Percentiles rank a stretch among this genome's conserved stretches.
These are phyloP conservation scores for Scedosporium aurantiacum DNA, from an alignment of 2,329 filamentous ascomycete species.

Conservation along the genomic window DNA sequence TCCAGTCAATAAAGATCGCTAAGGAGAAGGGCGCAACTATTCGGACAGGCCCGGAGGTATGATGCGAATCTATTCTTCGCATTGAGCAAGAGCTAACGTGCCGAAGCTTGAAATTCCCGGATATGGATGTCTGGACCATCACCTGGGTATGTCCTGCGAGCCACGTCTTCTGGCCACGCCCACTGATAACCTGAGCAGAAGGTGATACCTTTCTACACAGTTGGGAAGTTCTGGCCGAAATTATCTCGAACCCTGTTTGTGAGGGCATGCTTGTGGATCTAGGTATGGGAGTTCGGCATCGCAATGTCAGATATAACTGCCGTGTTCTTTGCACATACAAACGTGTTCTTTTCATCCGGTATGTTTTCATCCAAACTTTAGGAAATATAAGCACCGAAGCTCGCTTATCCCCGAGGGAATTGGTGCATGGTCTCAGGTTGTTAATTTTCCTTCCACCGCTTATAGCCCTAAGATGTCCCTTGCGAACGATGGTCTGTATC, in stretches of 20 bases:
- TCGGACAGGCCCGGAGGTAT: constrained; percentile 41
- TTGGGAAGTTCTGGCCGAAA: constrained; percentile 20
- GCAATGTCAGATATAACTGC: constrained; percentile 26
- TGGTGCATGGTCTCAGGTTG: no score
- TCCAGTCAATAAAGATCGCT: constrained; percentile 48
- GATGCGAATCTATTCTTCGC: background rate
- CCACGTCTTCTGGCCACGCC: background rate
- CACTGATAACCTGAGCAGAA: constrained; percentile 1
- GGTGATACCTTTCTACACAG: constrained; percentile 21
- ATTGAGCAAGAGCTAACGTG: constrained; percentile 1
- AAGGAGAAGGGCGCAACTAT: constrained; percentile 51
- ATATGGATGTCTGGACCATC: constrained; percentile 23
- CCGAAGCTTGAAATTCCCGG: constrained; percentile 23
- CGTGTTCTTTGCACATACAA: constrained; percentile 23
- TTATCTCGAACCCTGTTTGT: constrained; percentile 20
- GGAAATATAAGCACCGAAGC: no score
- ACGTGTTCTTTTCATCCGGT: constrained; percentile 11
- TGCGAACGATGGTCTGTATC: constrained; percentile 25
- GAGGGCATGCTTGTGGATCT: constrained; percentile 22
- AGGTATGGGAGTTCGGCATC: constrained; percentile 20
- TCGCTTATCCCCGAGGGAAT: no score
- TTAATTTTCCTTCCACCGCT: no score
- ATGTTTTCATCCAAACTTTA: no score
- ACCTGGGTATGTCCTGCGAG: constrained; percentile 13
- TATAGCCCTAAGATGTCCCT: constrained; percentile 17